A percentile compares a stretch with the other conserved stretches of the same genome.
phyloP scores from a whole-genome alignment of 495 filamentous ascomycete species.

The Aspergillus nanangensis region DNA sequence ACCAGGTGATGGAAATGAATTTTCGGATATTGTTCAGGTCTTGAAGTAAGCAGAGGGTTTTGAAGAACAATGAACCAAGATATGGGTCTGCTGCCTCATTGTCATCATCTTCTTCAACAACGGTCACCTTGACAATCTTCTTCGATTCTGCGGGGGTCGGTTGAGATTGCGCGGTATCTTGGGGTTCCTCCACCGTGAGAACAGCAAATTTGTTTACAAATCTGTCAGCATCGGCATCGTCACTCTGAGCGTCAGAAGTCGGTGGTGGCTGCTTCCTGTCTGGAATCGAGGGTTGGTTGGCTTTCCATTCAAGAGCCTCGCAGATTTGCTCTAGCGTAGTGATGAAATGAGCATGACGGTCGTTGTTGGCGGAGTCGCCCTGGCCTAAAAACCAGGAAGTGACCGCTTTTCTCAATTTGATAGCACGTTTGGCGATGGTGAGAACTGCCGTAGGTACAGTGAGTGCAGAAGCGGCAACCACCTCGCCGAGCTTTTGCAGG shows the following conservation, averaged over 20 bases:
- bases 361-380: slow-evolving; percentile 15
- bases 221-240: slow-evolving; percentile 11
- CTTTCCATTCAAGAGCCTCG: slow-evolving; percentile 24
- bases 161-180: slow-evolving; percentile 13
- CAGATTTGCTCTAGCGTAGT: slow-evolving; percentile 22
- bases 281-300: slow-evolving; percentile 11
- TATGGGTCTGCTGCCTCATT: slow-evolving; percentile 16
- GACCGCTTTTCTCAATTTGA: slow-evolving; percentile 25
- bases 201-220: slow-evolving; percentile 26
- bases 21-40: slow-evolving; percentile 22
- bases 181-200: slow-evolving; percentile 29
- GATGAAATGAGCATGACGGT: slow-evolving; percentile 26
- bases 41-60: slow-evolving; percentile 21
- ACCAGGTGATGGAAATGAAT: slow-evolving; percentile 25
- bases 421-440: slow-evolving; percentile 22
- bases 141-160: slow-evolving; percentile 9
- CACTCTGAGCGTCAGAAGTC: slow-evolving; percentile 6
- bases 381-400: slow-evolving; percentile 27
- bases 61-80: slow-evolving; percentile 21
- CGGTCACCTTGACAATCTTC: slow-evolving; percentile 19
- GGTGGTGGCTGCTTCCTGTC: slow-evolving; percentile 13
- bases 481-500: slow-evolving; percentile 23
- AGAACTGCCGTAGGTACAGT: slow-evolving; percentile 20
- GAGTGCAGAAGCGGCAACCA: slow-evolving; percentile 21
- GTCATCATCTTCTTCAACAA: slow-evolving; percentile 22